These are phyloP conservation scores for Fusarium hostae DNA, from an alignment of 2,329 filamentous ascomycete species.

Conservation along the genomic window DNA sequence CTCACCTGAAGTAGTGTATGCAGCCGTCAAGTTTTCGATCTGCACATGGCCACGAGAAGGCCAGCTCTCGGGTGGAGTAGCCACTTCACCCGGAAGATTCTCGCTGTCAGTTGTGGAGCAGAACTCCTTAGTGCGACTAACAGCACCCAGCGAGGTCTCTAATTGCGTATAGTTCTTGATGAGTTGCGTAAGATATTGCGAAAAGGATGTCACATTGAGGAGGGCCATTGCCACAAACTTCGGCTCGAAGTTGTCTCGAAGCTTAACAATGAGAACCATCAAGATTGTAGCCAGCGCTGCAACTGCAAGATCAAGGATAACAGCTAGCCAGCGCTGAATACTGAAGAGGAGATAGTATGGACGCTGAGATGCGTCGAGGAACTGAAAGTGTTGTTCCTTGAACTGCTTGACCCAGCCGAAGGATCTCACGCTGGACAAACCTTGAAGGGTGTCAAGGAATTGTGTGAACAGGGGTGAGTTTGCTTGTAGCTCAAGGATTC, in stretches of 20 bases:
- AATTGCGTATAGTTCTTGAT: conserved; percentile 49
- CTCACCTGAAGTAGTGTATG: conserved; percentile 40
- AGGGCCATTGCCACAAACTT: conserved; percentile 43
- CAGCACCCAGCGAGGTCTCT: conserved; percentile 35
- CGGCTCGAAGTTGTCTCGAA: conserved; percentile 36
- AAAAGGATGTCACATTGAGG: conserved; percentile 46
- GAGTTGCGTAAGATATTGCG: conserved; percentile 45
- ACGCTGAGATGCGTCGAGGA: conserved; percentile 50
- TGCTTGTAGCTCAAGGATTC: conserved; percentile 47
- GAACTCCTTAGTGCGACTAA: conserved; percentile 19
- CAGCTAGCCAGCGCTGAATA: conserved; percentile 61
- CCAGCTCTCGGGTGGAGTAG: not conserved
- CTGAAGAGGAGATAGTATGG: conserved; percentile 56
- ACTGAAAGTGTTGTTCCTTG: conserved; percentile 21
- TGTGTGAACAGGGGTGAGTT: conserved; percentile 46
- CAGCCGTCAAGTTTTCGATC: conserved; percentile 46
- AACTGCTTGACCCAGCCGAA: conserved; percentile 47
- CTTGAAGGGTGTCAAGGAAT: conserved; percentile 44
- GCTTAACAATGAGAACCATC: conserved; percentile 56
- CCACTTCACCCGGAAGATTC: not conserved
- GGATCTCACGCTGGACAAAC: conserved; percentile 49
- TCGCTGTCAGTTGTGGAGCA: conserved; percentile 13
- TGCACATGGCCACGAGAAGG: conserved; percentile 33
- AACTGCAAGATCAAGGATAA: conserved; percentile 60
- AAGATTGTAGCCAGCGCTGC: conserved; percentile 57